Evolutionary conservation across 2,329 filamentous ascomycete species (phyloP).

Genomic region (Fusarium sulawesiense): DNA sequence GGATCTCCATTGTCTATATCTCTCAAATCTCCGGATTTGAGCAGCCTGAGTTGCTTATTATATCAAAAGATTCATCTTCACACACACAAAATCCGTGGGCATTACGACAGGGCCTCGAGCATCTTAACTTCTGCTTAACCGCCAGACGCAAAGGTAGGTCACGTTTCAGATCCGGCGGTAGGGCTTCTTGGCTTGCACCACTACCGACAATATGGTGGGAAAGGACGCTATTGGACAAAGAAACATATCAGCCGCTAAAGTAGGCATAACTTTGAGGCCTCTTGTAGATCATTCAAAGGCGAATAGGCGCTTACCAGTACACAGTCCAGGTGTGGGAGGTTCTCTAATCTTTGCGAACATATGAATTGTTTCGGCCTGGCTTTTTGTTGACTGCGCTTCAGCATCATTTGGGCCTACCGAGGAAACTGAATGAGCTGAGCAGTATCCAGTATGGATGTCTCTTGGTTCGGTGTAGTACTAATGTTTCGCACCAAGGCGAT

Average conservation of each 20-base stretch:
- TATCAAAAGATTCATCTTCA: background rate
- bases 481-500: constrained; percentile 39
- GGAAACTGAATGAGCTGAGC: background rate
- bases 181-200: background rate
- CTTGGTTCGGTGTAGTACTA: background rate
- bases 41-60: background rate
- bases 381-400: background rate
- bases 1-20: background rate
- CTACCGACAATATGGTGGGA: background rate
- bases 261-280: background rate
- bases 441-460: background rate
- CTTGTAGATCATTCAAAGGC: background rate
- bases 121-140: background rate
- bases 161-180: too few relatives aligned
- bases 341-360: background rate
- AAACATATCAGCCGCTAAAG: background rate
- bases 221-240: background rate
- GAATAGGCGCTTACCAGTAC: background rate
- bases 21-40: background rate
- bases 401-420: background rate
- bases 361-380: background rate
- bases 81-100: too few relatives aligned
- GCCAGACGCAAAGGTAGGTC: background rate
- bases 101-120: background rate
- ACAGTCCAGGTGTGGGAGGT: background rate